Base-by-base conservation (phyloP, 2,329 filamentous ascomycete species). In the Xylaria multiplex region DNA sequence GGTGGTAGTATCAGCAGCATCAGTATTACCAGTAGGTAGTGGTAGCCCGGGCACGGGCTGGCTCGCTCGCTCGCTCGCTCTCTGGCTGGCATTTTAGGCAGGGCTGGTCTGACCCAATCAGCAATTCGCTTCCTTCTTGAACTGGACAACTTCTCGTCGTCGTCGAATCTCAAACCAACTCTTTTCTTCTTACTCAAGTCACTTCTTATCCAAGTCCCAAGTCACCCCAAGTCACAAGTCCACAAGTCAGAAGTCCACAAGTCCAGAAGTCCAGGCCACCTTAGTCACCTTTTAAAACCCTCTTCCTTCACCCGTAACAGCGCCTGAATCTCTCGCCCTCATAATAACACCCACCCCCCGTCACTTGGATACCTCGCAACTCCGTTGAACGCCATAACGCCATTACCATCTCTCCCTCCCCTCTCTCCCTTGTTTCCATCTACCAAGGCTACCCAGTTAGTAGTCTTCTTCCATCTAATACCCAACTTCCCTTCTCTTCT, bases 121-220 rank as follows among this genome's bases (percentile, higher is more conserved):
- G 67, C 61, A 67, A 69, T 59, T 67, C 24, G 62, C 65, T 59
- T 62, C 65, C 46, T 69, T 67, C 67, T 67, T 54, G 61, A 67
- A 65, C 61, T 62, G 61, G 67, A 62, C 67, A 69, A 62, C 64
- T 58, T 54, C 62, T 22, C 6, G 37, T 48, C 30, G 53, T 53
- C 32, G 11, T 54, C 59, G 32, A 67, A 54, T 69, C 53, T 66
- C 54, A 56, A 69, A 61, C 58, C 59, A 40, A 40, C 37, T 40
- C 54, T 57, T 22, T 48, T 45, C 48, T 54, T 16, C 37, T 54
- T 52, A 46, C 22, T 61, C 30, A 56, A 48, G 53, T 58, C 59
- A 35, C n/a, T 16, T 46, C 9, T 35, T 35, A 6, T 35, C 11
- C 35, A 37, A 9, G 8, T 37, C 11, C 2, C 35, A 37, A 27